Evolutionary conservation across 768 basidiomycete species (phyloP).

Genomic region (Suillus subalutaceus): DNA sequence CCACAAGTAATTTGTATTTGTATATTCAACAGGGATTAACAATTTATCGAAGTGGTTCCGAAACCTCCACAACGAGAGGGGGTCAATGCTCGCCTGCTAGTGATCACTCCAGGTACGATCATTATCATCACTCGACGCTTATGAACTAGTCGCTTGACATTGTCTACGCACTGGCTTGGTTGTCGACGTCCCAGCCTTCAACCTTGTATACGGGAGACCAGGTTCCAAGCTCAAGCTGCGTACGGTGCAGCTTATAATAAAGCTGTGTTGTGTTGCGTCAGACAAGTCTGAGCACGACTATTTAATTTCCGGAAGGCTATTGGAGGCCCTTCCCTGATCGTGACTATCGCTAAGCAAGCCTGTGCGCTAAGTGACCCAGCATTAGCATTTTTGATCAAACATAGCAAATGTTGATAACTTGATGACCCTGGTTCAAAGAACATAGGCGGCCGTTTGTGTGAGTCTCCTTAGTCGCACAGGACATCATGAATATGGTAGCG

Average conservation of each 20-base stretch:
- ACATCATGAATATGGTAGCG: neutral
- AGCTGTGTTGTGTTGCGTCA: neutral
- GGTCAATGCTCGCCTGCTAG: no score
- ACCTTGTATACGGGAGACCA: neutral
- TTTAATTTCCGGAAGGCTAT: neutral
- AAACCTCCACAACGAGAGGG: neutral
- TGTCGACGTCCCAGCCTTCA: neutral
- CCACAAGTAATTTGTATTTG: slow-evolving; percentile 3
- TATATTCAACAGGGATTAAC: neutral
- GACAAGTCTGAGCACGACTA: neutral
- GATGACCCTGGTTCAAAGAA: neutral
- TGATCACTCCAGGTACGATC: neutral
- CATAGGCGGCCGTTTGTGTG: neutral
- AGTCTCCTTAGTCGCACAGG: neutral
- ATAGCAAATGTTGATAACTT: neutral
- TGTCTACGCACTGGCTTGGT: neutral
- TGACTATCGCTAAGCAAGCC: neutral
- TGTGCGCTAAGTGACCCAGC: neutral
- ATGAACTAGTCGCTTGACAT: neutral
- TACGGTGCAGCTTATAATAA: neutral
- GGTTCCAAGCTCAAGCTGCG: neutral
- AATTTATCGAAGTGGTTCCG: neutral
- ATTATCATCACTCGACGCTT: neutral
- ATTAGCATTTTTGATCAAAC: neutral
- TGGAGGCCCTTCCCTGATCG: neutral